Evolutionary conservation across 192 early-diverging fungal species (phyloP).

Genomic region (Thamnidium elegans): DNA sequence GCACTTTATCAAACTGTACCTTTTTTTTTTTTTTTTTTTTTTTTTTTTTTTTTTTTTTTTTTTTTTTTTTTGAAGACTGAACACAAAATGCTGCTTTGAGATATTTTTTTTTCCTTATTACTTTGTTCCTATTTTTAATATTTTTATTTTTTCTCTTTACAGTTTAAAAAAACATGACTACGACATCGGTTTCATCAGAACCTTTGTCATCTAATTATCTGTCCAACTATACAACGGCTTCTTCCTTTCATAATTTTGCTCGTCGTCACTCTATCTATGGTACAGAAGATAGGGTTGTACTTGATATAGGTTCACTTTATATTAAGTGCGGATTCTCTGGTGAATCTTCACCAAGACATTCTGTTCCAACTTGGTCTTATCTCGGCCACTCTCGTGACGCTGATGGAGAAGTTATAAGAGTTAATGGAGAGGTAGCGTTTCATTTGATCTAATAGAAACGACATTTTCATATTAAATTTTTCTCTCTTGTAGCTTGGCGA

Average conservation of each 20-base stretch:
- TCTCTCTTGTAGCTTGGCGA: constrained; percentile 28
- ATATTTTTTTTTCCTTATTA: too few relatives aligned
- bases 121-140: too few relatives aligned
- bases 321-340: constrained; percentile 86
- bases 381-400: constrained; percentile 40
- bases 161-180: constrained; percentile 18
- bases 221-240: constrained; percentile 16
- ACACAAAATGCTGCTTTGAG: too few relatives aligned
- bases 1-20: too few relatives aligned
- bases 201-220: constrained; percentile 23
- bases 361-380: constrained; percentile 51
- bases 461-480: neutral
- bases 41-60: too few relatives aligned
- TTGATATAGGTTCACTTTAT: constrained; percentile 81
- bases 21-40: too few relatives aligned
- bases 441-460: neutral
- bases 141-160: neutral
- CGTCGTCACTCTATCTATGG: constrained; percentile 64
- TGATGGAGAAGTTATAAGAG: constrained; percentile 36
- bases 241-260: constrained; percentile 25
- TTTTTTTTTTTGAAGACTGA: too few relatives aligned
- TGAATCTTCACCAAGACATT: constrained; percentile 73
- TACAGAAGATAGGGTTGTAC: constrained; percentile 81
- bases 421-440: constrained; percentile 40
- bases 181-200: constrained; percentile 25